Base-by-base conservation (phyloP, 495 filamentous ascomycete species). In the Stereocaulon alpinum region DNA sequence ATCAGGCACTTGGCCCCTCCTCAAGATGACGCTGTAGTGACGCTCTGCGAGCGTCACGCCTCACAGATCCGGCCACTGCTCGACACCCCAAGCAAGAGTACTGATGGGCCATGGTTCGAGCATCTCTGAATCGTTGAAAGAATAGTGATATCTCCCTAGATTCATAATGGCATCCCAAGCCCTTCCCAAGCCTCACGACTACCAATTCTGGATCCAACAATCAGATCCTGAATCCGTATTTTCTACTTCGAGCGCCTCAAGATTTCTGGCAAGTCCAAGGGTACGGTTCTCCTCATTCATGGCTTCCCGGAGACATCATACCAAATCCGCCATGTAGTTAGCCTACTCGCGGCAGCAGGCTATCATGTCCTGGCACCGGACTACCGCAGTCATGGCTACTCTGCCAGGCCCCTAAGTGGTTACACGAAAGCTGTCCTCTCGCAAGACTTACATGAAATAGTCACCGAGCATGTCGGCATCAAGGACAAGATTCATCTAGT, bases 231-330 rank as follows among this genome's bases (percentile, higher is more conserved):
- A 68, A 56, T 68, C 56, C 66, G 66, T 0, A 59, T 68, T 49
- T 50, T 58, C 53, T 68, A 67, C 47, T 51, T 52, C 7, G 66
- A 66, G 49, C 53, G 58, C 22, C 48, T 44, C 2, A 62, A 62
- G 4, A 5, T 42, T 12, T 55, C 61, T 20, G 12, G 24, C 42
- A 32, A 56, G 18, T 20, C 55, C 5, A 67, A 67, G 47, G 65
- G 66, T 17, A 64, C 44, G 30, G 57, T 66, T n/a, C 58, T 60
- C 24, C 63, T 65, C 37, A 64, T 66, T 37, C 64, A 66, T 43
- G 64, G 72, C 57, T 76, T 74, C 59, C 74, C 74, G n/a, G 67
- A 76, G 59, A 72, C 74, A n/a, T 73, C 73, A 10, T 72, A 75
- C 59, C 72, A 75, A 59, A 76, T 72, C 52, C 71, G 74, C 4